A percentile compares a stretch with the other conserved stretches of the same genome.
These are phyloP conservation scores for Termitomyces sp. DNA, from an alignment of 1,284 basidiomycete genomes.

Conservation along the genomic window DNA sequence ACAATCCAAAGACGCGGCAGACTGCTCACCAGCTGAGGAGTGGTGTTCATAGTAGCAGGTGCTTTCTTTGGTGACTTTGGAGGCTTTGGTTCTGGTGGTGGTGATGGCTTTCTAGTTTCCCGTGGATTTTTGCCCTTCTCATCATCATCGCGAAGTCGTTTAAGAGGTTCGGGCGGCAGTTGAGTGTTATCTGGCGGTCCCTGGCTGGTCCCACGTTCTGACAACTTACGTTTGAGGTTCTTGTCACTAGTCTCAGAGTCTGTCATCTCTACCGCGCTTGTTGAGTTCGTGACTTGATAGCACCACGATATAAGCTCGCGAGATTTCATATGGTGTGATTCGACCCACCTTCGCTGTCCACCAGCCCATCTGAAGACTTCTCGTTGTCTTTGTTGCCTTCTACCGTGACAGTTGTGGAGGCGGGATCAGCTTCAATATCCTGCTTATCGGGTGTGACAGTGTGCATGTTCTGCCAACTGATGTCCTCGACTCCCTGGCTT, in stretches of 20 bases:
- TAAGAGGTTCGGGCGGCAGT: constrained; percentile 34
- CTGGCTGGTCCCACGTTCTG: constrained; percentile 52
- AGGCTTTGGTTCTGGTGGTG: constrained; percentile 52
- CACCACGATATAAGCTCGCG: constrained; percentile 5
- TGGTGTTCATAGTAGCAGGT: constrained; percentile 29
- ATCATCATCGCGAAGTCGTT: constrained; percentile 50
- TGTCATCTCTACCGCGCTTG: constrained; percentile 11
- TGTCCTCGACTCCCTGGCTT: constrained; percentile 71
- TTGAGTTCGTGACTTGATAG: constrained; percentile 2
- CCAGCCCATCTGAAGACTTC: constrained; percentile 8
- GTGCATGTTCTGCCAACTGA: constrained; percentile 57
- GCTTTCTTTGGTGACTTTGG: constrained; percentile 28
- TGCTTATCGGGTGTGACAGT: constrained; percentile 26
- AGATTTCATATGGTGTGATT: neutral
- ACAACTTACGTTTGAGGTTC: constrained; percentile 60
- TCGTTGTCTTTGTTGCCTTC: constrained; percentile 12
- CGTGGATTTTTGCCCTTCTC: constrained; percentile 55
- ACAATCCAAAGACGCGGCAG: constrained; percentile 6
- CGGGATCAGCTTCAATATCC: constrained; percentile 20
- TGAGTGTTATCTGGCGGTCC: constrained; percentile 39
- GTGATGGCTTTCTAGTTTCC: constrained; percentile 59
- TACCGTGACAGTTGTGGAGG: constrained; percentile 7
- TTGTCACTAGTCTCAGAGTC: constrained; percentile 47
- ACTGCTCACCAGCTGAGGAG: constrained; percentile 45
- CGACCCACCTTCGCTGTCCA: constrained; percentile 15